A percentile compares a stretch with the other conserved stretches of the same genome.
Conservation (phyloP, 768 basidiomycete genomes). For the Phlebiopsis flavidoalba region DNA sequence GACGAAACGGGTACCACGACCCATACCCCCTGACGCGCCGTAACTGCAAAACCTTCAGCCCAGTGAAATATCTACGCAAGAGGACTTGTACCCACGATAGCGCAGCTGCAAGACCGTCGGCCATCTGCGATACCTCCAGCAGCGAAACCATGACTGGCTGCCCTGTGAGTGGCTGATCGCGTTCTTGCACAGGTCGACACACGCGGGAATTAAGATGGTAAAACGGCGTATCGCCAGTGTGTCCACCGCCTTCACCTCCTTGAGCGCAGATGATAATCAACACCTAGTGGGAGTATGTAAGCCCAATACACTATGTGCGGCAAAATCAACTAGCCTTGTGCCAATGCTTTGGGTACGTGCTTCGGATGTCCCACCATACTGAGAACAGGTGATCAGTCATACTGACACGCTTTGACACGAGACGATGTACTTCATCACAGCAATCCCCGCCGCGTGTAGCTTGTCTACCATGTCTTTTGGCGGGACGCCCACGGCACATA, state of each 20-base stretch:
- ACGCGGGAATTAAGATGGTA: constrained; percentile 78
- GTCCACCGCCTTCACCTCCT: constrained; percentile 85
- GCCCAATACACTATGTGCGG: neutral
- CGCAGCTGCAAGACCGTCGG: constrained; percentile 69
- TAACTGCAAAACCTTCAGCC: constrained; percentile 27
- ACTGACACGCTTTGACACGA: neutral
- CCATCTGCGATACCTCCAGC: constrained; percentile 86
- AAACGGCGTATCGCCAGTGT: constrained; percentile 80
- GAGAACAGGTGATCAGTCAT: neutral
- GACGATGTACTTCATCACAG: constrained; percentile 74
- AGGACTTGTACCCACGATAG: constrained; percentile 44
- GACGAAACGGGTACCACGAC: constrained; percentile 84
- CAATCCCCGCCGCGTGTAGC: constrained; percentile 71
- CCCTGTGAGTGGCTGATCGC: constrained; percentile 69
- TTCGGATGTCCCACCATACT: constrained; percentile 88
- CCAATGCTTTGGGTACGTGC: constrained; percentile 74
- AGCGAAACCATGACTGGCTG: constrained; percentile 71
- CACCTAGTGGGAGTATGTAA: constrained; percentile 39
- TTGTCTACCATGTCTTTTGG: constrained; percentile 79
- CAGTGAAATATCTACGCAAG: neutral
- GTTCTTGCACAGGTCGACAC: constrained; percentile 72
- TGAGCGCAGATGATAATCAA: constrained; percentile 89
- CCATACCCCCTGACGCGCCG: constrained; percentile 84
- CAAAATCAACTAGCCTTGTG: constrained; percentile 42
- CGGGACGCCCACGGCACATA: constrained; percentile 82